A percentile compares a stretch with the other conserved stretches of the same genome.
Evolutionary conservation across 306 rosid genomes (phyloP).

Genomic region (Glycine latifolia): DNA sequence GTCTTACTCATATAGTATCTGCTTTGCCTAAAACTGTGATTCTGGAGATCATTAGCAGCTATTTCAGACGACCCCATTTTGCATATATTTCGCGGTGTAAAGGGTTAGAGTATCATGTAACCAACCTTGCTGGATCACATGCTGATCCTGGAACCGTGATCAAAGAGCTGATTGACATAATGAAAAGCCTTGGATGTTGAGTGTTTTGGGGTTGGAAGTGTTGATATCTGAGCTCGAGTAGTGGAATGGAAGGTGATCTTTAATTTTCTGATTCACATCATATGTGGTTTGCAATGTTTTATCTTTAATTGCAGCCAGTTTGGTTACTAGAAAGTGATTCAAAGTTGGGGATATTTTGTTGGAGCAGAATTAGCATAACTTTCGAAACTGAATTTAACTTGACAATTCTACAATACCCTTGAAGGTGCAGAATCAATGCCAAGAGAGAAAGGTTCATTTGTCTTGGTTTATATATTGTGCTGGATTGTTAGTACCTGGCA

Average conservation of each 20-base stretch:
- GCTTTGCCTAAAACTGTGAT: slow-evolving; percentile 81
- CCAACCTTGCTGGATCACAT: slow-evolving; percentile 68
- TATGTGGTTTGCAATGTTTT: slow-evolving; percentile 4
- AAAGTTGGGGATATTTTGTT: slow-evolving; percentile 11
- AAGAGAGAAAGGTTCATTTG: slow-evolving; percentile 8
- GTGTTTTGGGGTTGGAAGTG: slow-evolving; percentile 3
- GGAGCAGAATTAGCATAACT: slow-evolving; percentile 13
- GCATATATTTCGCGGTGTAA: slow-evolving; percentile 82
- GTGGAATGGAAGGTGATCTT: slow-evolving; percentile 30
- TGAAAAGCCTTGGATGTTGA: slow-evolving; percentile 80
- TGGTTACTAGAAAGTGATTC: slow-evolving; percentile 11
- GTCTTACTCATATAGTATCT: slow-evolving; percentile 91
- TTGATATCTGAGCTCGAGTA: slow-evolving; percentile 24
- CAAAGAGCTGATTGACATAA: slow-evolving; percentile 58
- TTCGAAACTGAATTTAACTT: slow-evolving; percentile 2
- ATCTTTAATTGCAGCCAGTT: slow-evolving; percentile 33
- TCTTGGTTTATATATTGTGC: not conserved
- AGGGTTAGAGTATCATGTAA: slow-evolving; percentile 90
- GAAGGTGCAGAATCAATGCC: slow-evolving; percentile 38
- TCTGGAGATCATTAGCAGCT: slow-evolving; percentile 85
- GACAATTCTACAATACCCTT: not conserved
- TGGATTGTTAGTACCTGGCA: slow-evolving; percentile 24
- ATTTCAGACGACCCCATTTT: slow-evolving; percentile 86
- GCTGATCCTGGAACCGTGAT: slow-evolving; percentile 71
- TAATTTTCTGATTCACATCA: slow-evolving; percentile 16